These are phyloP conservation scores for Xylaria sp. DNA, from an alignment of 2,329 filamentous ascomycete genomes.

Conservation along the genomic window DNA sequence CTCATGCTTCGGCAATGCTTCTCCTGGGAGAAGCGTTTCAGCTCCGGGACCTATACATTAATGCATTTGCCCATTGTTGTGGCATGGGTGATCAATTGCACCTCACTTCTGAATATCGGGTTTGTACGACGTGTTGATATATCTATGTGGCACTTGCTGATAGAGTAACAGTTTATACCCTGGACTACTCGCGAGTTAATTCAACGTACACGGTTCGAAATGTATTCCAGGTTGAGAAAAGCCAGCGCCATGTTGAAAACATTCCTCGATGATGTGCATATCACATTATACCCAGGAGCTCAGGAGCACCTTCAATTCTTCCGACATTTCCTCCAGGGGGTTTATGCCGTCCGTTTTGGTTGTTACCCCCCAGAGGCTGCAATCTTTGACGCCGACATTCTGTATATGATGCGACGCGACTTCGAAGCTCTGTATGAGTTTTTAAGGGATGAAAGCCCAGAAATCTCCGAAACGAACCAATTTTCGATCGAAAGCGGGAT, in stretches of 20 bases:
- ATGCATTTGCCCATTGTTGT: conserved; percentile 80
- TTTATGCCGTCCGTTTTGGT: conserved; percentile 74
- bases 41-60: conserved; percentile 72
- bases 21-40: conserved; percentile 74
- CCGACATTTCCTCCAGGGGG: conserved; percentile 72
- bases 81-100: conserved; percentile 75
- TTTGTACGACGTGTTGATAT: conserved; percentile 50
- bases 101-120: conserved; percentile 68
- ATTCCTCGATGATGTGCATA: conserved; percentile 74
- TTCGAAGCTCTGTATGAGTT: conserved; percentile 77
- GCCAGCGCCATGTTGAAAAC: conserved; percentile 67
- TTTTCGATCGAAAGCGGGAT: conserved; percentile 71
- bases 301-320: conserved; percentile 78
- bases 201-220: conserved; percentile 68
- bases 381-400: conserved; percentile 67
- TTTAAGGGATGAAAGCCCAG: conserved; percentile 71
- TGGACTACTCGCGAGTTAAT: conserved; percentile 71
- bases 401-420: conserved; percentile 71
- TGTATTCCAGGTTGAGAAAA: conserved; percentile 70
- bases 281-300: conserved; percentile 70
- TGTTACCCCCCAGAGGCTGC: conserved; percentile 73
- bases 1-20: conserved; percentile 74
- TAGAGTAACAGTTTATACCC: conserved; percentile 57
- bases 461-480: conserved; percentile 60
- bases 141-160: conserved; percentile 21